These are phyloP conservation scores for Hypoxylon sp. DNA, from an alignment of 2,329 filamentous ascomycete genomes.

Conservation along the genomic window DNA sequence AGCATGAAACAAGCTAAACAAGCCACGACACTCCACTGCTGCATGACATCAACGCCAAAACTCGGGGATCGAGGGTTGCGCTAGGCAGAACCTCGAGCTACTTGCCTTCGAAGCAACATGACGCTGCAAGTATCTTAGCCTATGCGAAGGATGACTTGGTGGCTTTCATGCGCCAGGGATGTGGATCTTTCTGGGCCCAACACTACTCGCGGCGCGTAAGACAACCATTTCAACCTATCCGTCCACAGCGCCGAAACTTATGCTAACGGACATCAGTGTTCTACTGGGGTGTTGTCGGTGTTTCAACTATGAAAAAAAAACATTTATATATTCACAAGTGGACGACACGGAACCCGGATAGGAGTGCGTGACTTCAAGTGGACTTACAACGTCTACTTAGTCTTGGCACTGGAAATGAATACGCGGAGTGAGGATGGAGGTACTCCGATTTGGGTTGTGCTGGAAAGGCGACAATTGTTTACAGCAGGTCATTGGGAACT, in stretches of 20 bases:
- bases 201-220: neutral
- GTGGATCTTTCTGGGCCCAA: neutral
- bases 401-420: neutral
- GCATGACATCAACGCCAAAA: neutral
- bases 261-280: neutral
- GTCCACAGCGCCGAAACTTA: neutral
- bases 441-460: neutral
- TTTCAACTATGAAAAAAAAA: neutral
- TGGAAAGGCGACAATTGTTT: neutral
- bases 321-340: neutral
- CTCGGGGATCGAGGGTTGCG: neutral
- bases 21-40: neutral
- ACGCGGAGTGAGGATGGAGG: neutral
- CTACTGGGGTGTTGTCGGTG: neutral
- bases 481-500: neutral
- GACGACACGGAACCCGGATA: neutral
- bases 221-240: neutral
- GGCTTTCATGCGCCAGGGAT: neutral
- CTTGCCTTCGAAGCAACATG: neutral
- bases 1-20: neutral
- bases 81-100: neutral
- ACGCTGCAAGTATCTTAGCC: neutral
- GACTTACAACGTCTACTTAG: neutral
- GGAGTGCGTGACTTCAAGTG: neutral
- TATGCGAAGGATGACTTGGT: neutral